Evolutionary conservation across 331 rosid genomes (phyloP), one percentile per base, ranked within the genome.

Genomic region (Malus hybrid): DNA sequence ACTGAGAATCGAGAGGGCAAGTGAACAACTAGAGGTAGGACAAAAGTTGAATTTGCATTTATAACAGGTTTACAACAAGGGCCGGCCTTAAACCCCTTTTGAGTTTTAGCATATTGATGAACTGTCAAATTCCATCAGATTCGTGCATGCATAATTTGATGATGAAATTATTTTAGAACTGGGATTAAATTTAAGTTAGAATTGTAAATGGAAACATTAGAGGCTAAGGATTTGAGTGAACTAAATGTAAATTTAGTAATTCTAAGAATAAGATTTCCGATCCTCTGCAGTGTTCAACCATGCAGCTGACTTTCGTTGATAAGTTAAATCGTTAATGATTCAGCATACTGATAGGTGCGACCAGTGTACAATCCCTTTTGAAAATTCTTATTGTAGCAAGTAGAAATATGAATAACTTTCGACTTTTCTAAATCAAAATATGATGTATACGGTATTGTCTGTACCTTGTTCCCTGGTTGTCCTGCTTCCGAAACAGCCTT

Each of bases 381-480:
- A 48, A 48, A 48, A 48, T 5, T 48, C 19, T 14, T 48, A 48
- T 2, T 5, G 55, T 48, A 48, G 55, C 55, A 48, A 48, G 19
- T 48, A 48, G 19, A 48, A 48, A 48, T 48, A 48, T 15, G 55
- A 48, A 48, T 48, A 5, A 48, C 55, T 48, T 48, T 48, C 55
- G 6, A 48, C 54, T 48, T 48, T 48, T 48, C 19, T 14, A 14
- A 14, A 46, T 13, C 6, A 48, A 48, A 48, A 48, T 0, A 14
- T 1, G 7, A 48, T 7, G 9, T 6, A 50, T 15, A 50, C 19
- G 20, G 12, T 39, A 2, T 39, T 39, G 44, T 39, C 44, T 9
- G 44, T 39, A 75, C 79, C 79, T 65, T 75, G 24, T 75, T 75
- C 79, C 36, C 79, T 75, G 11, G 72, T n/a, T 33, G 64, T 65